phyloP scores from a whole-genome alignment of 257 asterid genomes.

The Ophiorrhiza pumila region DNA sequence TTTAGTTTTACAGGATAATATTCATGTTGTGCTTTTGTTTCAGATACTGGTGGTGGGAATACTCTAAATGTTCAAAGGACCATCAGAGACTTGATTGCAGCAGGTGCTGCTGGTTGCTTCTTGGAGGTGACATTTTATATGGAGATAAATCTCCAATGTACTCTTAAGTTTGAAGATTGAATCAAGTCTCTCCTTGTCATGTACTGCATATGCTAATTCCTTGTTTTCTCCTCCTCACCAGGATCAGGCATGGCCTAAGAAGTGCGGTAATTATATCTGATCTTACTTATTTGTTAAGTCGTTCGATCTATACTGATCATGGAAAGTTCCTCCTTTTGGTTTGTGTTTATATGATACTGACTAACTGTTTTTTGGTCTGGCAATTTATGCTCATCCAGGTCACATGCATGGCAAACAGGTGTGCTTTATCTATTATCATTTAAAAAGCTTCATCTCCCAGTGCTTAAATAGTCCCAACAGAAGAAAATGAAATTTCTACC shows the following conservation, averaged over 20 bases:
- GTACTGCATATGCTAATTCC: background rate
- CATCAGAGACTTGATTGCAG: conserved; percentile 24
- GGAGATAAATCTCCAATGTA: no score
- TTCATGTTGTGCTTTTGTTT: background rate
- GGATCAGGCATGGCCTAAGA: conserved; percentile 32
- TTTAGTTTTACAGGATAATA: background rate
- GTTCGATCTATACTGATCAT: background rate
- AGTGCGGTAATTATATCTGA: conserved; percentile 17
- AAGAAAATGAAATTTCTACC: background rate
- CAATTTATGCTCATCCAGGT: conserved; percentile 9
- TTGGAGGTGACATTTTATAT: conserved; percentile 14
- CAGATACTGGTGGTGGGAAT: conserved; percentile 27
- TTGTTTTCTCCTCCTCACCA: background rate
- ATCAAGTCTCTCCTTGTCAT: background rate
- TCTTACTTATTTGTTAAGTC: background rate
- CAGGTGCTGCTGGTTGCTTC: conserved; percentile 28
- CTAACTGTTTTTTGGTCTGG: background rate
- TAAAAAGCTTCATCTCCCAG: background rate
- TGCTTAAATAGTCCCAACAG: background rate
- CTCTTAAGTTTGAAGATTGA: background rate
- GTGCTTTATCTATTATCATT: background rate
- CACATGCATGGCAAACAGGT: conserved; percentile 30
- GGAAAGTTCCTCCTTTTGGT: background rate
- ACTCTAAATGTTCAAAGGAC: conserved; percentile 27
- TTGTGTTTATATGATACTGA: background rate